Conservation (phyloP, 495 filamentous ascomycete genomes). For the Aeminium ludgeri region DNA sequence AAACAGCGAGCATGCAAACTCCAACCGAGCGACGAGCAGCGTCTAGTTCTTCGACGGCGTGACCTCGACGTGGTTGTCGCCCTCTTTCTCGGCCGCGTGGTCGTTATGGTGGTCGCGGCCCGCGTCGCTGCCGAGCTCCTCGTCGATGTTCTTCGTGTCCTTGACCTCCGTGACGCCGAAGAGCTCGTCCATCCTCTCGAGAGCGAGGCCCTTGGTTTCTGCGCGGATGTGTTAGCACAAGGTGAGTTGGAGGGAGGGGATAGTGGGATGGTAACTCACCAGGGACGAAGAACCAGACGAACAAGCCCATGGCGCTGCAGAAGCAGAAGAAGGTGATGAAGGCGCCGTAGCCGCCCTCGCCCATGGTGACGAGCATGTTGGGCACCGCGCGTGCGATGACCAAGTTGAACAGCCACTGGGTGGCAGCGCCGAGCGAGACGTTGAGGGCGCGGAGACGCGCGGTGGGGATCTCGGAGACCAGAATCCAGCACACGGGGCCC, state of each 20-base stretch:
- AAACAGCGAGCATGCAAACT: no score
- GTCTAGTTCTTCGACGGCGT: no score
- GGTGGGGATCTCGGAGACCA: constrained; percentile 23
- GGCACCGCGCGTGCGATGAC: constrained; percentile 22
- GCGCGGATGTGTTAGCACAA: no score
- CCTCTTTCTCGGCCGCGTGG: no score
- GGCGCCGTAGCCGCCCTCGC: constrained; percentile 19
- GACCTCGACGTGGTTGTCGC: no score
- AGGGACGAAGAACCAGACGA: constrained; percentile 22
- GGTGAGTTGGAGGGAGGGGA: no score
- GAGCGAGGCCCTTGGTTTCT: constrained; percentile 11
- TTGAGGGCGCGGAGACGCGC: constrained; percentile 19
- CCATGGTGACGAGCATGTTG: constrained; percentile 19
- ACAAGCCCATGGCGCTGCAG: constrained; percentile 21
- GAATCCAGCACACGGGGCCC: constrained; percentile 37
- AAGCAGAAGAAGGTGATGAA: constrained; percentile 21
- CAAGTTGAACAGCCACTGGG: constrained; percentile 28
- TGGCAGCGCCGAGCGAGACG: constrained; percentile 23
- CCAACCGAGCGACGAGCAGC: no score
- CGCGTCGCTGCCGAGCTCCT: background rate
- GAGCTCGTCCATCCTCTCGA: constrained; percentile 26
- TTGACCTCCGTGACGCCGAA: constrained; percentile 21
- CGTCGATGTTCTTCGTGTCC: background rate
- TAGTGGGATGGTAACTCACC: no score
- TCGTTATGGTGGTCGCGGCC: background rate